Percentiles rank a stretch among this genome's conserved stretches.
These are phyloP conservation scores for Thinopyrum elongatum DNA, from an alignment of 176 grass and related monocot species.

Conservation along the genomic window DNA sequence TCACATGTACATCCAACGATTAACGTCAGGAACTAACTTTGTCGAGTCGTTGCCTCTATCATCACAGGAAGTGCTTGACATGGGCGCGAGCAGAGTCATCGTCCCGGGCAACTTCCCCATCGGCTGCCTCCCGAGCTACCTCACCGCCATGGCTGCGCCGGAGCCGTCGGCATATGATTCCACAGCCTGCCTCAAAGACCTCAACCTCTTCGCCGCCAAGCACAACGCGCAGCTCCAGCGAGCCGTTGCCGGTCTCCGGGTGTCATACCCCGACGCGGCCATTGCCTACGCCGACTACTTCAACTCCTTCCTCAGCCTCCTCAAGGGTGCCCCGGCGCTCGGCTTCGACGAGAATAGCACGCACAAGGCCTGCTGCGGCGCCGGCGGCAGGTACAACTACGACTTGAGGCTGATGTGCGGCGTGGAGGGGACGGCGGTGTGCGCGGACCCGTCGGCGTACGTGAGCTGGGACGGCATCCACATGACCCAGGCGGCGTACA, in stretches of 20 bases:
- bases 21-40: no score
- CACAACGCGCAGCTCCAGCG: constrained; percentile 65
- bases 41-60: no score
- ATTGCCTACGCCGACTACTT: constrained; percentile 90
- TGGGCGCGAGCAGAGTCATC: constrained; percentile 61
- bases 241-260: constrained; percentile 36
- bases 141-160: constrained; percentile 41
- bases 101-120: constrained; percentile 92
- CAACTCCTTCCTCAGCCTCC: constrained; percentile 61
- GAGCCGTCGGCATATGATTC: constrained; percentile 53
- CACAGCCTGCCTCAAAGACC: constrained; percentile 49
- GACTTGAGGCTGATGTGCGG: constrained; percentile 64
- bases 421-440: constrained; percentile 29
- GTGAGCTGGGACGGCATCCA: constrained; percentile 93
- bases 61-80: constrained; percentile 61
- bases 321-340: constrained; percentile 39
- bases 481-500: constrained; percentile 85
- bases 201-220: constrained; percentile 62
- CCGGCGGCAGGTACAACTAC: constrained; percentile 67
- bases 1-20: no score
- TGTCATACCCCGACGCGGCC: constrained; percentile 34
- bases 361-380: constrained; percentile 73
- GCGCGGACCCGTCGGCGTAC: constrained; percentile 53
- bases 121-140: constrained; percentile 77
- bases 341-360: constrained; percentile 54